These are phyloP conservation scores for Fusarium piperis DNA, from an alignment of 2,329 filamentous ascomycete genomes.

Conservation along the genomic window DNA sequence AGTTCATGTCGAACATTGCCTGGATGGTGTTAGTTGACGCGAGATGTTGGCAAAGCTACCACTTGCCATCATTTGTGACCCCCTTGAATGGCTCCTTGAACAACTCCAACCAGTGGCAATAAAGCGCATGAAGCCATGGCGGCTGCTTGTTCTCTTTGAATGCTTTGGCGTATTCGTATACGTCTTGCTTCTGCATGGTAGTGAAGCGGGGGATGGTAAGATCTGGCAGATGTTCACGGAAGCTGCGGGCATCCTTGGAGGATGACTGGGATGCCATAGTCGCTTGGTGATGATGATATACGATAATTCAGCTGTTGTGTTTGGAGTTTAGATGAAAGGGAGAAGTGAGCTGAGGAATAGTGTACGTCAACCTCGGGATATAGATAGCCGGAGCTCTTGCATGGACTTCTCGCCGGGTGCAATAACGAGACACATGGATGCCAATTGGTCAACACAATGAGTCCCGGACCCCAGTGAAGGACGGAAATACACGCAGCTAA, in stretches of 20 bases:
- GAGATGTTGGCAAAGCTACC: background rate
- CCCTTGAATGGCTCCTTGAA: background rate
- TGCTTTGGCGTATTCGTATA: constrained; percentile 68
- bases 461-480: background rate
- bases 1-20: constrained; percentile 53
- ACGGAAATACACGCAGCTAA: background rate
- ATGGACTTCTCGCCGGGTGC: background rate
- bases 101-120: background rate
- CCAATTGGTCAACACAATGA: background rate
- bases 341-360: background rate
- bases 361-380: background rate
- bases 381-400: background rate
- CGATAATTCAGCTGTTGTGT: background rate
- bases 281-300: background rate
- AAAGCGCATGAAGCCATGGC: background rate
- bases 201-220: constrained; percentile 70
- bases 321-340: background rate
- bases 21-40: background rate
- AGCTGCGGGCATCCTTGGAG: background rate
- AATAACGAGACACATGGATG: background rate
- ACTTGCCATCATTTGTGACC: background rate
- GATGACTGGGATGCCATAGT: background rate
- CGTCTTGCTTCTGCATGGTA: constrained; percentile 67
- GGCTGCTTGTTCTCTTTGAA: background rate
- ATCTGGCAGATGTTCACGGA: constrained; percentile 69